Evolutionary conservation across 495 filamentous ascomycete species (phyloP), one percentile per base, ranked within the genome.

Genomic region (Aeminium ludgeri): DNA sequence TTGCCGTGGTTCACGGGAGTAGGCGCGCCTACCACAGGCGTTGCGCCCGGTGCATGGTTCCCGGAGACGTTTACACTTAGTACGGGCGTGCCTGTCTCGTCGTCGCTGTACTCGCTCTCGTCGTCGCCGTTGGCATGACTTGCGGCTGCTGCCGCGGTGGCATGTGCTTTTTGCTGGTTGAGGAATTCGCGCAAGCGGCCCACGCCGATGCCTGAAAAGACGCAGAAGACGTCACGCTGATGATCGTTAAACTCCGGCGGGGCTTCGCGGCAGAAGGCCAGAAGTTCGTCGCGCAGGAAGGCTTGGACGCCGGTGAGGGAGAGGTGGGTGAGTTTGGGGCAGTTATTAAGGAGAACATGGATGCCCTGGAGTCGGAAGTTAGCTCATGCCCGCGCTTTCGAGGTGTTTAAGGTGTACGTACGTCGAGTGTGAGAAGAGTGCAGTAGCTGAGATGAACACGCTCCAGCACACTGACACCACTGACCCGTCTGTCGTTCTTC

Each of bases 381-480:
- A 43, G 31, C 18, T n/a, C n/a, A n/a, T n/a, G n/a, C n/a, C n/a
- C n/a, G n/a, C n/a, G n/a, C n/a, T n/a, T n/a, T n/a, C n/a, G n/a
- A n/a, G n/a, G 23, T 28, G 13, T 44, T 52, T 33, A 16, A 34
- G 5, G 18, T 12, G 13, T 12, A 41, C 80, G 62, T 72, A 93
- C 89, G 51, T 67, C 63, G 36, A 92, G 64, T 0, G 77, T 86
- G 43, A 97, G 54, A 44, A 80, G 71, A 17, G 76, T 74, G 59
- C 91, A 99, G 55, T 99, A 99, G 60, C 87, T 95, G 19, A 99
- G 68, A 68, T 99, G 91, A 8, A 99, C 89, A 40, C 91, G 66
- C 61, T 99, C 91, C 38, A 99, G 61, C 48, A 70, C 65, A 61
- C 80, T 69, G 41, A 50, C 56, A 61, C 48, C 46, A 63, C 31